Percentiles rank a stretch among this genome's conserved stretches.
Evolutionary conservation across 805 yeast genomes (phyloP).

Genomic region (Candida bentonensis): DNA sequence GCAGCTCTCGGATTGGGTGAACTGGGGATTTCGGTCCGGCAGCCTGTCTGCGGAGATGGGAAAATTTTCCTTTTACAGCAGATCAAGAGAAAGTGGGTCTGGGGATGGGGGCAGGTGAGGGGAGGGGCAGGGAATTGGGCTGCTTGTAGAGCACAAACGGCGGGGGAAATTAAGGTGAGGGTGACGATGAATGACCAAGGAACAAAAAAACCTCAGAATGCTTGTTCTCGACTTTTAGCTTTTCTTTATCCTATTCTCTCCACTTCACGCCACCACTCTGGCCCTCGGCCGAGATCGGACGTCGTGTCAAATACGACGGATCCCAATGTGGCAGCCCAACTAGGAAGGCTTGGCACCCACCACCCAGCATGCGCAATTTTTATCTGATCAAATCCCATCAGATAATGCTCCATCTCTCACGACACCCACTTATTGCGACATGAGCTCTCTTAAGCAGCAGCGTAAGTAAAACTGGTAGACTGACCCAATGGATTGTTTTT

Average conservation of each 20-base stretch:
- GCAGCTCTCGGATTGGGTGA: not conserved
- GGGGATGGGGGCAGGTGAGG: conserved; percentile 1
- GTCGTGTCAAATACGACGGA: not conserved
- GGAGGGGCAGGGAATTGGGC: conserved; percentile 6
- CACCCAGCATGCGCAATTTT: not conserved
- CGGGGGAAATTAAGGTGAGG: no score
- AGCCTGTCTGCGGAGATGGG: not conserved
- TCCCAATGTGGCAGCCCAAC: not conserved
- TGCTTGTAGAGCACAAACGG: no score
- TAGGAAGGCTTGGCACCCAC: not conserved
- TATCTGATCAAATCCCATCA: conserved; percentile 1
- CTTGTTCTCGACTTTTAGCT: not conserved
- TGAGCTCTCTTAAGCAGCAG: not conserved
- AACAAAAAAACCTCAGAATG: no score
- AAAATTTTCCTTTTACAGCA: not conserved
- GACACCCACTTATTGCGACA: not conserved
- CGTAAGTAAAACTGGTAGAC: conserved; percentile 1
- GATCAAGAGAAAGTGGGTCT: not conserved
- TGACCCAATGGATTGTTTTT: no score
- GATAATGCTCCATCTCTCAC: not conserved
- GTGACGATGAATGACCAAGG: no score
- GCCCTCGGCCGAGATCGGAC: not conserved
- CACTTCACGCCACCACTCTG: not conserved
- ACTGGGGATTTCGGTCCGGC: not conserved
- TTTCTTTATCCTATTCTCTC: not conserved